Evolutionary conservation across 371 early-diverging fungal species (phyloP).

Genomic region (Mucor circinelloides): DNA sequence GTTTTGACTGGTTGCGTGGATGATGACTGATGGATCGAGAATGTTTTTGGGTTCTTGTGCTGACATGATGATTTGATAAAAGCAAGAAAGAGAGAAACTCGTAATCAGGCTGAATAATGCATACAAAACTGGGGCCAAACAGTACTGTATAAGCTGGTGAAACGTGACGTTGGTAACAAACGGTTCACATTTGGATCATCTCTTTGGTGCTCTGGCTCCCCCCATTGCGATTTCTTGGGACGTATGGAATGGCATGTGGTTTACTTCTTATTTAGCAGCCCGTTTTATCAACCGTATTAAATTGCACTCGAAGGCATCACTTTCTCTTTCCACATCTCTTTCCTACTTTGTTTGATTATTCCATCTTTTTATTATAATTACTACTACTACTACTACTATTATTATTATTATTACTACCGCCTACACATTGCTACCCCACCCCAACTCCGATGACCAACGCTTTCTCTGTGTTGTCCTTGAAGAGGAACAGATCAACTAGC

Average conservation of each 20-base stretch:
- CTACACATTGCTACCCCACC: too few relatives aligned
- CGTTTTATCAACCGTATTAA: constrained; percentile 13
- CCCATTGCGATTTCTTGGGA: neutral
- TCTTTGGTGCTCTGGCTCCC: neutral
- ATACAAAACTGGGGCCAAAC: neutral
- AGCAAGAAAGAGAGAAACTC: neutral
- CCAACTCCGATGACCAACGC: constrained; percentile 21
- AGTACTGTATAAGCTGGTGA: neutral
- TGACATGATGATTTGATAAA: neutral
- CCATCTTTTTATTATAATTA: neutral
- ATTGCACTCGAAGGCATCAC: neutral
- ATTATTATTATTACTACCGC: neutral
- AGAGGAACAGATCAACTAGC: constrained; percentile 29
- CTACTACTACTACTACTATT: neutral
- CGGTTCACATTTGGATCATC: neutral
- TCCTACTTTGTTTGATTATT: constrained; percentile 3
- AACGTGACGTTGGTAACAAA: constrained; percentile 3
- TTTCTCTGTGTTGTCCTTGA: constrained; percentile 26
- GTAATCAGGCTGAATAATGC: neutral
- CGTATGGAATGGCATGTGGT: constrained; percentile 4
- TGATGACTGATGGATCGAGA: constrained; percentile 43
- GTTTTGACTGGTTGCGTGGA: constrained; percentile 32
- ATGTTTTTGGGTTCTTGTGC: constrained; percentile 15
- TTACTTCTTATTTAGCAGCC: neutral
- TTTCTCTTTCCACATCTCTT: constrained; percentile 5